phyloP scores from a whole-genome alignment of 768 basidiomycete species.

The Agaricus bisporus region DNA sequence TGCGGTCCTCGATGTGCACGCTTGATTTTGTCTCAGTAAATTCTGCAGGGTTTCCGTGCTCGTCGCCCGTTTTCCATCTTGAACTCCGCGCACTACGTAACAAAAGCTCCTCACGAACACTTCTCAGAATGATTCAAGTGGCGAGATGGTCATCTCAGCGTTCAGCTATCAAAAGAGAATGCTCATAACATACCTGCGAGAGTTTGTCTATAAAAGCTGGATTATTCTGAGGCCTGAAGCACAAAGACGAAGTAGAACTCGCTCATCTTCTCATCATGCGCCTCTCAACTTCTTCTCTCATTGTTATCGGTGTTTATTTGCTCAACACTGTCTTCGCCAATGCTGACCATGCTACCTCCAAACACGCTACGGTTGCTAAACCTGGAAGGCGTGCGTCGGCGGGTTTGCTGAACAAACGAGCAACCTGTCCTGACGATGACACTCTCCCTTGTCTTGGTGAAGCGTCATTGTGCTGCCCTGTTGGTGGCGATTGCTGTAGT shows the following conservation, averaged over 20 bases:
- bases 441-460: neutral
- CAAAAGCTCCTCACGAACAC: too few relatives aligned
- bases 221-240: neutral
- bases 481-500: constrained; percentile 9
- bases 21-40: too few relatives aligned
- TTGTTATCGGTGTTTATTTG: neutral
- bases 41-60: too few relatives aligned
- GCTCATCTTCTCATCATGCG: neutral
- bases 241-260: too few relatives aligned
- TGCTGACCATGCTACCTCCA: neutral
- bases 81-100: too few relatives aligned
- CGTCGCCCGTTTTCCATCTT: too few relatives aligned
- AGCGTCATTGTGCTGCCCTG: constrained; percentile 5
- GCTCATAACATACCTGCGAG: too few relatives aligned
- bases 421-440: neutral
- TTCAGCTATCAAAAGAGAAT: too few relatives aligned
- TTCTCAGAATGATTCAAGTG: too few relatives aligned
- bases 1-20: too few relatives aligned
- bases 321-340: neutral
- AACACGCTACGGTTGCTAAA: neutral
- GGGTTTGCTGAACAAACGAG: neutral
- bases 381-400: neutral
- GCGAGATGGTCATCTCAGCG: too few relatives aligned
- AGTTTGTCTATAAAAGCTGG: too few relatives aligned
- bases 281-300: neutral